These are phyloP conservation scores for Pseudotulostoma volvatum DNA, from an alignment of 495 filamentous ascomycete species.

Conservation along the genomic window DNA sequence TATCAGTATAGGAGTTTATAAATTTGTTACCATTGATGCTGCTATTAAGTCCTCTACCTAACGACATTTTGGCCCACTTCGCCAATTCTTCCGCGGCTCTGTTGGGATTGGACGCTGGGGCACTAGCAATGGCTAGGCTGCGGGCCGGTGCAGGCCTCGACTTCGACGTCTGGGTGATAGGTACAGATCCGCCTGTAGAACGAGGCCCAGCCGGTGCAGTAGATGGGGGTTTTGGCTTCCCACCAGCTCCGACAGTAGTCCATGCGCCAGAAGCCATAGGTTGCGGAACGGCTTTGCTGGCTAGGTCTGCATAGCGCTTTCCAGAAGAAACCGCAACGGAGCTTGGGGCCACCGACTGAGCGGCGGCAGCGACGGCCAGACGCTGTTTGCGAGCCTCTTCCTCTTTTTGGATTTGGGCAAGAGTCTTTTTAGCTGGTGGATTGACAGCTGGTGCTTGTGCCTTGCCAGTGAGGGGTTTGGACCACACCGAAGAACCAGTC, in stretches of 20 bases:
- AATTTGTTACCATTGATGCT: constrained; percentile 41
- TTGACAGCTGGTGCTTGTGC: constrained; percentile 25
- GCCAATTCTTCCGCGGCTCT: constrained; percentile 73
- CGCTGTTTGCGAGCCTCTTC: constrained; percentile 80
- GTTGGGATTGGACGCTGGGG: constrained; percentile 29
- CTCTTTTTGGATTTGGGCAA: constrained; percentile 93
- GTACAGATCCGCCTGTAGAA: constrained; percentile 34
- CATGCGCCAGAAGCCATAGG: constrained; percentile 45
- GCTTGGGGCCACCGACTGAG: constrained; percentile 33
- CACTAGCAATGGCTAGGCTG: constrained; percentile 19
- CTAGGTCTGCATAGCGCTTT: constrained; percentile 92
- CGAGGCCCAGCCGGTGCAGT: constrained; percentile 39
- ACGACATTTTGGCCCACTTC: constrained; percentile 70
- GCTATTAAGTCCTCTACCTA: constrained; percentile 44
- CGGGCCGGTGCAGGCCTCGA: constrained; percentile 25
- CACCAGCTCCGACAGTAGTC: constrained; percentile 92
- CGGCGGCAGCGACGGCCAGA: constrained; percentile 38
- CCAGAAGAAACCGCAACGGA: constrained; percentile 37
- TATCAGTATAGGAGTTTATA: background rate
- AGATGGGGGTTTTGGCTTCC: constrained; percentile 65
- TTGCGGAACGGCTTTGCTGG: constrained; percentile 46
- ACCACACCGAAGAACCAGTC: constrained; percentile 41
- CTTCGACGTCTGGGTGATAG: constrained; percentile 24
- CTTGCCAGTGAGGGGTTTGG: constrained; percentile 48
- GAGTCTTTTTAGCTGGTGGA: constrained; percentile 60